phyloP scores from a whole-genome alignment of 2,329 filamentous ascomycete genomes.

The Fusarium sublunatum region DNA sequence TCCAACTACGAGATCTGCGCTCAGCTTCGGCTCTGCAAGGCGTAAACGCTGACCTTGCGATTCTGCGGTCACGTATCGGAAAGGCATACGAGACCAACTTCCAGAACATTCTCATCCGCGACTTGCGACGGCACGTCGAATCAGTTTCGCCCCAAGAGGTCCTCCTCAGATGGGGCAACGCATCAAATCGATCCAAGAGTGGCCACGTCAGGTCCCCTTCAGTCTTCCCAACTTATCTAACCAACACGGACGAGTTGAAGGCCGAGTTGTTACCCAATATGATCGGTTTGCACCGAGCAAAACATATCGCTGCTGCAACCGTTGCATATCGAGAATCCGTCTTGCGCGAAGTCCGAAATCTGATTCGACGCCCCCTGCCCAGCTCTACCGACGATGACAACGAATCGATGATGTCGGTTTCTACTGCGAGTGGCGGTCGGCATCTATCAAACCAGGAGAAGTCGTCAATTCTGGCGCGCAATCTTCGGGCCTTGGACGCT shows the following conservation, averaged over 20 bases:
- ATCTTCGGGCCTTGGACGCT: constrained; percentile 83
- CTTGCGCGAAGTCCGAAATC: constrained; percentile 83
- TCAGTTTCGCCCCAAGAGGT: constrained; percentile 78
- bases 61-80: constrained; percentile 83
- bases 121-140: constrained; percentile 83
- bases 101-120: constrained; percentile 78
- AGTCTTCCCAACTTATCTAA: constrained; percentile 81
- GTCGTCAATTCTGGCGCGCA: constrained; percentile 86
- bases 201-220: constrained; percentile 74
- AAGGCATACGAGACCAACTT: constrained; percentile 88
- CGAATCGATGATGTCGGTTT: constrained; percentile 87
- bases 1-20: constrained; percentile 74
- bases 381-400: constrained; percentile 95
- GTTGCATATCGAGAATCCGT: constrained; percentile 85
- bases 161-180: constrained; percentile 84
- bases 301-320: constrained; percentile 83
- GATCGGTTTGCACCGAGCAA: constrained; percentile 82
- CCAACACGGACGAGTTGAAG: constrained; percentile 76
- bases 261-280: constrained; percentile 76
- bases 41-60: constrained; percentile 79
- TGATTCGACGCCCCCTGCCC: constrained; percentile 87
- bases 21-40: constrained; percentile 83
- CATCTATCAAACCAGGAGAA: constrained; percentile 86
- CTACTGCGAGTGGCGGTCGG: constrained; percentile 76
- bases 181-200: constrained; percentile 78